Evolutionary conservation across 202 grass and related monocot genomes (phyloP).

Genomic region (Panicum virgatum): DNA sequence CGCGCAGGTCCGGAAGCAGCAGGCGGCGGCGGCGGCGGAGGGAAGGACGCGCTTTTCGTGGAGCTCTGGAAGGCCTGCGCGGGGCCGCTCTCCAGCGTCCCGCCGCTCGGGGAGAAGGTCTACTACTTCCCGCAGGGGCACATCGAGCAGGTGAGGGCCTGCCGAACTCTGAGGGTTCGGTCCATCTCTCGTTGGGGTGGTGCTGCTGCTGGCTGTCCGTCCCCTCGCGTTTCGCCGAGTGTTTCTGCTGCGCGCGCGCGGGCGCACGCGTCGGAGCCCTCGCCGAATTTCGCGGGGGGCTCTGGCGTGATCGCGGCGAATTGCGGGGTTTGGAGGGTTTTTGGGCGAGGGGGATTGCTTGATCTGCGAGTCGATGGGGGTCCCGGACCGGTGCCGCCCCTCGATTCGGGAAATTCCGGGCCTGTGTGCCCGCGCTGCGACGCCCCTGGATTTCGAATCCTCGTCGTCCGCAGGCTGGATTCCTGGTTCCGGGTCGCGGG

Average conservation of each 20-base stretch:
- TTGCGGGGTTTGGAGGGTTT: constrained; percentile 29
- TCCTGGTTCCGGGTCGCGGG: not conserved
- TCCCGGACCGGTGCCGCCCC: not conserved
- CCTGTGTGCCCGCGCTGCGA: not conserved
- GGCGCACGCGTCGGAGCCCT: constrained; percentile 1
- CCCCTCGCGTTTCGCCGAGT: not conserved
- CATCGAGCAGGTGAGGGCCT: constrained; percentile 67
- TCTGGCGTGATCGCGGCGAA: constrained; percentile 28
- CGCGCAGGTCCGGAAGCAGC: constrained; percentile 10
- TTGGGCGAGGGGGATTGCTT: constrained; percentile 28
- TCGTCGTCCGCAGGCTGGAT: not conserved
- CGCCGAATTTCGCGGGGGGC: constrained; percentile 4
- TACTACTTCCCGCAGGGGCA: constrained; percentile 94
- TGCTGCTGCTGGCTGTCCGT: not conserved
- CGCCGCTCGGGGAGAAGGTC: constrained; percentile 58
- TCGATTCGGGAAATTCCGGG: not conserved
- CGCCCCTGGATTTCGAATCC: constrained; percentile 18
- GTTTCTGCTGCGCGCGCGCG: not conserved
- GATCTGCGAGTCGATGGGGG: not conserved
- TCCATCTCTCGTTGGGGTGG: not conserved
- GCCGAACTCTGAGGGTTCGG: not conserved
- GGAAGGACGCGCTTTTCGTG: constrained; percentile 52
- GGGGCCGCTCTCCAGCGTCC: constrained; percentile 71
- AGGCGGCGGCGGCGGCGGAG: constrained; percentile 37
- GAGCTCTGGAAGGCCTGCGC: constrained; percentile 89